Evolutionary conservation across 2,329 filamentous ascomycete species (phyloP).

Genomic region (Emergomyces orientalis): DNA sequence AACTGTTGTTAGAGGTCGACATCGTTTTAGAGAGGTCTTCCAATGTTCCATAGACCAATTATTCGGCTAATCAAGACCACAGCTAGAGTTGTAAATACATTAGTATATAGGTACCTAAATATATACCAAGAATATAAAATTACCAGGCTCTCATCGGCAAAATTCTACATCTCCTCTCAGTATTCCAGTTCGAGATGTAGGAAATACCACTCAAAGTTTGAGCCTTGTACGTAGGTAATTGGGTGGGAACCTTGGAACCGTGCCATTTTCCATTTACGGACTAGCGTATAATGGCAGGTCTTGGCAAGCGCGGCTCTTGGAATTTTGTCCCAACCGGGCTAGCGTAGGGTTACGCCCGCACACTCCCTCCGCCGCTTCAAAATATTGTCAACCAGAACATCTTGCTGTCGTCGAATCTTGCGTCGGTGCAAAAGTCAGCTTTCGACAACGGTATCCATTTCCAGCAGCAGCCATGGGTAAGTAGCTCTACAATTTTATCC

Average conservation of each 20-base stretch:
- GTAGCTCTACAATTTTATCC: conserved; percentile 14
- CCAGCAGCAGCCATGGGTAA: conserved; percentile 39
- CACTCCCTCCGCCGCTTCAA: conserved; percentile 16
- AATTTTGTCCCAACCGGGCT: conserved; percentile 19
- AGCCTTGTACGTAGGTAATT: too few relatives aligned
- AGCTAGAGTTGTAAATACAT: conserved; percentile 1
- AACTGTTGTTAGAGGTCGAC: background rate
- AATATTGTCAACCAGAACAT: conserved; percentile 4
- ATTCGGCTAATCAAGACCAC: conserved; percentile 1
- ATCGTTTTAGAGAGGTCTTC: background rate
- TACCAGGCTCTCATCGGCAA: background rate
- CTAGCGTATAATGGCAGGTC: conserved; percentile 30
- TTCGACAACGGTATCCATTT: conserved; percentile 30
- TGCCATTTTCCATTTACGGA: background rate
- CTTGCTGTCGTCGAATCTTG: conserved; percentile 10
- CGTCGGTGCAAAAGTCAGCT: conserved; percentile 12
- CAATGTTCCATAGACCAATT: background rate
- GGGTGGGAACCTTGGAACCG: too few relatives aligned
- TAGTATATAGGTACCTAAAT: background rate
- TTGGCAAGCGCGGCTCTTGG: conserved; percentile 28
- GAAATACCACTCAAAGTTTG: background rate
- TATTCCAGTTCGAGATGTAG: too few relatives aligned
- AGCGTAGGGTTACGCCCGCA: conserved; percentile 40
- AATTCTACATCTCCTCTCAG: too few relatives aligned
- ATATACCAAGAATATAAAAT: background rate